Percentiles rank a stretch among this genome's conserved stretches.
Evolutionary conservation across 2,329 filamentous ascomycete genomes (phyloP).

Genomic region (Chaetomium olivaceum): DNA sequence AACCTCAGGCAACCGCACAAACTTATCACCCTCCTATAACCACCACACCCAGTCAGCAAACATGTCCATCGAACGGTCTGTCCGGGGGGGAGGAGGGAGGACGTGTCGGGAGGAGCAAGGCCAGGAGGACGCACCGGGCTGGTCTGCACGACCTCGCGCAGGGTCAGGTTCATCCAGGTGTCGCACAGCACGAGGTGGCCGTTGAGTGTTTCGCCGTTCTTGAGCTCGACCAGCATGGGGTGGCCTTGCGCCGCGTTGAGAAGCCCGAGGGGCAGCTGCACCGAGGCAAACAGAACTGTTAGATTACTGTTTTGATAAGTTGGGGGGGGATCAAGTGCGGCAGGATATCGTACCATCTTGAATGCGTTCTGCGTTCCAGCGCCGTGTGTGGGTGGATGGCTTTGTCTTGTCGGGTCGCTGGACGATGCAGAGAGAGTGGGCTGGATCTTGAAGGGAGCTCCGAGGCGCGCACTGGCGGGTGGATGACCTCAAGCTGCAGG

Average conservation of each 20-base stretch:
- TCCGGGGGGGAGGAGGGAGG: too few relatives aligned
- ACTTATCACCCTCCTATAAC: conserved; percentile 81
- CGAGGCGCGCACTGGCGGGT: neutral
- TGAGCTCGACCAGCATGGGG: conserved; percentile 95
- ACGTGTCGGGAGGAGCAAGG: too few relatives aligned
- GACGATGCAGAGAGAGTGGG: conserved; percentile 5
- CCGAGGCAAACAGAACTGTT: neutral
- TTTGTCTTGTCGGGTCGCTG: neutral
- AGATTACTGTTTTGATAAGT: neutral
- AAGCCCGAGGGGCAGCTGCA: conserved; percentile 72
- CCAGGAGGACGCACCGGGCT: conserved; percentile 77
- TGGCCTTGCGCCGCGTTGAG: conserved; percentile 95
- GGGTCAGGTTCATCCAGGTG: conserved; percentile 98
- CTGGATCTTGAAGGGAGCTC: conserved; percentile 2
- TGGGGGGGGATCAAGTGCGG: neutral
- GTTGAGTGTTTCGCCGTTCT: conserved; percentile 96
- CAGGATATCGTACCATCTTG: conserved; percentile 13
- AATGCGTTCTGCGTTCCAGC: conserved; percentile 4
- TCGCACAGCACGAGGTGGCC: conserved; percentile 95
- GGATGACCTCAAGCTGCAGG: conserved; percentile 18
- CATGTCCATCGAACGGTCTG: neutral
- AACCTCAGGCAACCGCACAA: conserved; percentile 86
- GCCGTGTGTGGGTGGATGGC: neutral
- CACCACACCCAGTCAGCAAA: conserved; percentile 5
- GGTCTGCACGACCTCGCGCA: conserved; percentile 97